These are phyloP conservation scores for Solanum verrucosum DNA, from an alignment of 257 asterid species.

Conservation along the genomic window DNA sequence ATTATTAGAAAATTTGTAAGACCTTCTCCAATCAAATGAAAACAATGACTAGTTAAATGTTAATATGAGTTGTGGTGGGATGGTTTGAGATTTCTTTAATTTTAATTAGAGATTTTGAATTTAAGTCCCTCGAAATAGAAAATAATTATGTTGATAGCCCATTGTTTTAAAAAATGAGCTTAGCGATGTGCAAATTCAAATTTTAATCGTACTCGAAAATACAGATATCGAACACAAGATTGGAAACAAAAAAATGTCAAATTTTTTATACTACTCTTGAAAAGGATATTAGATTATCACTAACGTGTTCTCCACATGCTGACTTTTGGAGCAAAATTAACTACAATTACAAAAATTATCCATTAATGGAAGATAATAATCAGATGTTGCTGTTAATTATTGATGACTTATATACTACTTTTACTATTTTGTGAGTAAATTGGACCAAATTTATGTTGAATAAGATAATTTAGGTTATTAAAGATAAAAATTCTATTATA, in stretches of 20 bases:
- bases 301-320: slow-evolving; percentile 3
- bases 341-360: background rate
- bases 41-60: background rate
- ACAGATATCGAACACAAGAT: no score
- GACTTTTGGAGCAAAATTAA: background rate
- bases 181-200: background rate
- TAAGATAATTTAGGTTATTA: background rate
- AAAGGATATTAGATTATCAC: background rate
- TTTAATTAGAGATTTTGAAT: rapidly evolving
- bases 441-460: background rate
- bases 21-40: background rate
- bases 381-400: background rate
- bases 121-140: rapidly evolving
- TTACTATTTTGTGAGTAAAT: background rate
- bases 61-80: background rate
- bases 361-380: background rate
- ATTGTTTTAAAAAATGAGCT: background rate
- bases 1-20: background rate
- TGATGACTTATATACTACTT: background rate
- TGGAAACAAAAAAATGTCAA: no score
- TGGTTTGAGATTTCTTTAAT: rapidly evolving
- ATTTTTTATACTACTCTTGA: background rate
- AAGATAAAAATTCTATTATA: background rate
- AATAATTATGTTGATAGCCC: background rate
- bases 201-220: background rate